Conservation (phyloP, 345 rosid genomes). For the Pistacia vera region DNA sequence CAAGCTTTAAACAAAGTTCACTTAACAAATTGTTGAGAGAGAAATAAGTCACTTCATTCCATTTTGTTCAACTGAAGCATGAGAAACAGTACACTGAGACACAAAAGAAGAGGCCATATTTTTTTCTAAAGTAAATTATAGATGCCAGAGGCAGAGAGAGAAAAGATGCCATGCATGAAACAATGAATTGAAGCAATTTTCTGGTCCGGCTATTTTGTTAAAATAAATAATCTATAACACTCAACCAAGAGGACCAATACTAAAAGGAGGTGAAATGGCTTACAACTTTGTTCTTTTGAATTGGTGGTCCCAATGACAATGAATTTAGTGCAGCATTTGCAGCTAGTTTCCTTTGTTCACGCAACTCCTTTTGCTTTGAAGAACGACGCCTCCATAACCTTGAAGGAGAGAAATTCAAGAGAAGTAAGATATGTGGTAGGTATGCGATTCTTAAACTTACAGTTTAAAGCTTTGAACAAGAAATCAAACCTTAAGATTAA, state of each 20-base stretch:
- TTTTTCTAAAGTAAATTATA: neutral
- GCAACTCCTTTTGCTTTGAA: constrained; percentile 55
- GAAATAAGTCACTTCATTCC: too few species aligned
- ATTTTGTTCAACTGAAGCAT: neutral
- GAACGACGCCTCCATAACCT: constrained; percentile 88
- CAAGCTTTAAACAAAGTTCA: neutral
- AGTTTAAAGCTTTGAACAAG: constrained; percentile 18
- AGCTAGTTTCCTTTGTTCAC: constrained; percentile 65
- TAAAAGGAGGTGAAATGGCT: constrained; percentile 29
- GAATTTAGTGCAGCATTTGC: constrained; percentile 76
- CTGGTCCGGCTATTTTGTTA: neutral
- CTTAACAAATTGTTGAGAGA: neutral
- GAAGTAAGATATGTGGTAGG: constrained; percentile 12
- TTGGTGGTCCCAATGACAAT: constrained; percentile 72
- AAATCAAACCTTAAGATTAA: constrained; percentile 72
- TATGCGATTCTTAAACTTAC: constrained; percentile 6
- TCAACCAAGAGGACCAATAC: neutral
- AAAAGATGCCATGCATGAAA: neutral
- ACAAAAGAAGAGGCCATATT: neutral
- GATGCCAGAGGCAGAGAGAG: neutral
- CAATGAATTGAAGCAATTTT: neutral
- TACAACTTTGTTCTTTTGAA: constrained; percentile 60
- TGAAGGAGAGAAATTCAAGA: constrained; percentile 26
- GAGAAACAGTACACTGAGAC: neutral
- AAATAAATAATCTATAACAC: neutral